Evolutionary conservation across 2,329 filamentous ascomycete genomes (phyloP).

Genomic region (Microdochium bolleyi): DNA sequence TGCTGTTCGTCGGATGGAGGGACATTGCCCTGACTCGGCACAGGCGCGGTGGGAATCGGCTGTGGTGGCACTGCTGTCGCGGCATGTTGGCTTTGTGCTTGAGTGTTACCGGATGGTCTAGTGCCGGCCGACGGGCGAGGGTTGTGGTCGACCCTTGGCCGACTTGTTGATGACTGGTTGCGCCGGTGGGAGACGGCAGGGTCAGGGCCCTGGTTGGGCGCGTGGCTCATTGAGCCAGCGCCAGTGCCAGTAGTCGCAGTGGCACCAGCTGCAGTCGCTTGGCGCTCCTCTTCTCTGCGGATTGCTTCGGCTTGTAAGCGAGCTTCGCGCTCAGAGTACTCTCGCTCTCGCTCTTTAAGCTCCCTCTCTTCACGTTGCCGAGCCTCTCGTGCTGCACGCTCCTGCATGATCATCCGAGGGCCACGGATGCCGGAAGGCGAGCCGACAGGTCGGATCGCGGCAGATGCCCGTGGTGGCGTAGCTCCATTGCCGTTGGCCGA

Average conservation of each 20-base stretch:
- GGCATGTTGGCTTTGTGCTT: not conserved
- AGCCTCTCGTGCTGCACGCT: conserved; percentile 70
- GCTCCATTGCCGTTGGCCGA: conserved; percentile 47
- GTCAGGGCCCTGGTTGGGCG: conserved; percentile 9
- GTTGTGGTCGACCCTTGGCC: not conserved
- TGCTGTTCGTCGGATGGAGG: not conserved
- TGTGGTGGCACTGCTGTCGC: not conserved
- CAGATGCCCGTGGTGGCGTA: conserved; percentile 34
- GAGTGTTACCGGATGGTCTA: not conserved
- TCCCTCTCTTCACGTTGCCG: conserved; percentile 60
- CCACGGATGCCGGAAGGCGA: conserved; percentile 66
- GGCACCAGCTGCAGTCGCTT: conserved; percentile 42
- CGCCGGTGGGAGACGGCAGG: not conserved
- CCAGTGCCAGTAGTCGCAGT: conserved; percentile 36
- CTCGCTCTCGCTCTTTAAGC: conserved; percentile 41
- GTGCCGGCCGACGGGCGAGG: not conserved
- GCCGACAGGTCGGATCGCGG: conserved; percentile 41
- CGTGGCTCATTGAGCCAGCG: conserved; percentile 17
- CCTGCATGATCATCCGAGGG: conserved; percentile 86
- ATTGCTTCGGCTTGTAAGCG: conserved; percentile 47
- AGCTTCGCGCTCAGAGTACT: conserved; percentile 49
- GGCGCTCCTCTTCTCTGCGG: conserved; percentile 51
- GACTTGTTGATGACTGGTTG: not conserved
- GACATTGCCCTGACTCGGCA: not conserved
- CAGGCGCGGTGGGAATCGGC: not conserved